These are phyloP conservation scores for Tuber aestivum DNA, from an alignment of 495 filamentous ascomycete species.

Conservation along the genomic window DNA sequence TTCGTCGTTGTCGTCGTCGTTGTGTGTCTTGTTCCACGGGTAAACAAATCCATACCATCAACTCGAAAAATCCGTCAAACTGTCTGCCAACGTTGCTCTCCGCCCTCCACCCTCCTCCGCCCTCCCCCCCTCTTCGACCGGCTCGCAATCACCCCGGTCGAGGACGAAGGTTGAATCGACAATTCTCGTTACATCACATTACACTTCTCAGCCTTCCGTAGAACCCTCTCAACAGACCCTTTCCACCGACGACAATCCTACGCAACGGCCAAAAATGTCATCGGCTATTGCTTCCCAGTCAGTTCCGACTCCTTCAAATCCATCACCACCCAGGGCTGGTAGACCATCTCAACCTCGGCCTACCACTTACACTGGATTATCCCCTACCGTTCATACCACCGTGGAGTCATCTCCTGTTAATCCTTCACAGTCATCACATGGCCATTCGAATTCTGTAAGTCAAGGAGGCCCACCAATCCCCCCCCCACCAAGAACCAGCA, in stretches of 20 bases:
- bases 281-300: conserved; percentile 35
- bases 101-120: conserved; percentile 14
- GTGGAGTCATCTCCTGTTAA: conserved; percentile 19
- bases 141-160: conserved; percentile 31
- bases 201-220: conserved; percentile 23
- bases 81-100: conserved; percentile 24
- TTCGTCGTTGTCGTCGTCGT: conserved; percentile 24
- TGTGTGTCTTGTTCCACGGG: conserved; percentile 29
- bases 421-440: conserved; percentile 10
- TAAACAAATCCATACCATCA: conserved; percentile 29
- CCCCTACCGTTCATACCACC: conserved; percentile 32
- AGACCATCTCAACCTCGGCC: conserved; percentile 40
- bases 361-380: conserved; percentile 39
- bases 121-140: conserved; percentile 19
- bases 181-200: conserved; percentile 21
- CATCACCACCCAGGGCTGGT: conserved; percentile 42
- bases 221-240: conserved; percentile 24
- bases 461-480: conserved; percentile 37
- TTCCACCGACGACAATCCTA: conserved; percentile 19
- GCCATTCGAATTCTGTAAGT: conserved; percentile 24
- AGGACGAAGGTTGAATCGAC: conserved; percentile 29
- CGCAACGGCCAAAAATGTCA: conserved; percentile 31
- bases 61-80: conserved; percentile 34
- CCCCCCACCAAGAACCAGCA: conserved; percentile 40
- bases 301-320: conserved; percentile 32